These are phyloP conservation scores for Saraca asoca DNA, from an alignment of 331 rosid genomes.

Conservation along the genomic window DNA sequence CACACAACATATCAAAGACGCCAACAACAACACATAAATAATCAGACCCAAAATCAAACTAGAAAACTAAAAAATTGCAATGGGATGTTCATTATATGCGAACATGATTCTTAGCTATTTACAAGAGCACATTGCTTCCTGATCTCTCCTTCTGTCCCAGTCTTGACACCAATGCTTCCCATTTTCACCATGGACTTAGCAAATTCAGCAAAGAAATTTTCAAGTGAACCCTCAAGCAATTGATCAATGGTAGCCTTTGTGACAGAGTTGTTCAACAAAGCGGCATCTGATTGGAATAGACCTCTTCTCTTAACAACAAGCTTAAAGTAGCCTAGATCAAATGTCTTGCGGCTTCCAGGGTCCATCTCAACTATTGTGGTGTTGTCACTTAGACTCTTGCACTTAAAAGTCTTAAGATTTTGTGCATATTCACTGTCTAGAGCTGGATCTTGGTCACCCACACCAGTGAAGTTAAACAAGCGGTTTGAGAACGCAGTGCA, in stretches of 20 bases:
- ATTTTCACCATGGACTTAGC: conserved; percentile 75
- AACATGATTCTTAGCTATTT: conserved; percentile 36
- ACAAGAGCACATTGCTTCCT: conserved; percentile 66
- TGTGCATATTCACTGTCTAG: conserved; percentile 63
- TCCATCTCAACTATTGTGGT: conserved; percentile 75
- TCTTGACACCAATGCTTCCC: conserved; percentile 57
- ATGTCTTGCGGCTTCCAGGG: conserved; percentile 75
- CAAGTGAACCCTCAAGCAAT: conserved; percentile 51
- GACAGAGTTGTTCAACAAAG: conserved; percentile 45
- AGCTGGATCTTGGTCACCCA: conserved; percentile 71
- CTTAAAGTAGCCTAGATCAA: conserved; percentile 67
- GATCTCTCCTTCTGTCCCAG: conserved; percentile 68
- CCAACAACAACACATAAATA: conserved; percentile 7
- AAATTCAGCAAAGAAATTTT: conserved; percentile 55
- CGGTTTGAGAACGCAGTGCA: conserved; percentile 64
- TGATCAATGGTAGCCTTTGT: conserved; percentile 47
- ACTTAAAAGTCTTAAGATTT: conserved; percentile 63
- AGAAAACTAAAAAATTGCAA: not conserved
- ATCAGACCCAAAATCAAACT: conserved; percentile 22
- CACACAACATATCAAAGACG: conserved; percentile 20
- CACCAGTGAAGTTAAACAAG: conserved; percentile 71
- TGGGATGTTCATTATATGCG: not conserved
- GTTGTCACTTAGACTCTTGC: conserved; percentile 51
- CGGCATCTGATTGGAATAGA: conserved; percentile 70
- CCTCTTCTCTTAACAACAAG: conserved; percentile 65